Conservation (phyloP, 306 rosid species). For the Rosa rugosa region DNA sequence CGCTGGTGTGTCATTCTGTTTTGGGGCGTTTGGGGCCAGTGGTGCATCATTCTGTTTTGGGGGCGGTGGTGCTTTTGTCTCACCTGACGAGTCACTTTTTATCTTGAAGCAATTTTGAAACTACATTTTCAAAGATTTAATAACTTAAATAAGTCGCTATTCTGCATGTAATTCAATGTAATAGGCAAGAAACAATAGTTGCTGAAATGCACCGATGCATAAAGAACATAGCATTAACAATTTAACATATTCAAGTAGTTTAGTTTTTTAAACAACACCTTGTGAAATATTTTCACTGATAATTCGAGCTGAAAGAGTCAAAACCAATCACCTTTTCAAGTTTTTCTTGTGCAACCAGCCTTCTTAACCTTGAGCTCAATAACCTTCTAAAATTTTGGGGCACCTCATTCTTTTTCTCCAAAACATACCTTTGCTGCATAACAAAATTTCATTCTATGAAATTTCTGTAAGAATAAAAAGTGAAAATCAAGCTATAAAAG, state of each 20-base stretch:
- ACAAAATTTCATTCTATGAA: neutral
- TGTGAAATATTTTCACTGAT: neutral
- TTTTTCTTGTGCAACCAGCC: slow-evolving; percentile 39
- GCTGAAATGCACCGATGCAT: neutral
- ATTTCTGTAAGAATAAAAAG: neutral
- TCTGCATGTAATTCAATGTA: neutral
- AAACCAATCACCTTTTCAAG: slow-evolving; percentile 38
- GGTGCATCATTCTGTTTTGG: neutral
- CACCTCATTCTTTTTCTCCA: slow-evolving; percentile 20
- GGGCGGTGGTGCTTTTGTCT: slow-evolving; percentile 11
- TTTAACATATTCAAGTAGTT: neutral
- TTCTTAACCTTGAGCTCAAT: slow-evolving; percentile 36
- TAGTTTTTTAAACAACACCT: neutral
- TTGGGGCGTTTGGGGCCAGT: neutral
- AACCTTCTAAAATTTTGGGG: slow-evolving; percentile 41
- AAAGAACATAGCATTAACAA: neutral
- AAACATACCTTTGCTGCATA: slow-evolving; percentile 35
- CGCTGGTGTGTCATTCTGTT: neutral
- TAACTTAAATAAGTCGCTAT: neutral
- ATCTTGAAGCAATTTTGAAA: slow-evolving; percentile 36
- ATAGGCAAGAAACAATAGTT: neutral
- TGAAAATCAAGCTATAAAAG: neutral
- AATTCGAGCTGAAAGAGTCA: neutral
- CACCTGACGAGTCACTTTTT: slow-evolving; percentile 13
- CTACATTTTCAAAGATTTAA: slow-evolving; percentile 13